These are phyloP conservation scores for Saturnispora sanitii DNA, from an alignment of 805 yeast genomes.

Conservation along the genomic window DNA sequence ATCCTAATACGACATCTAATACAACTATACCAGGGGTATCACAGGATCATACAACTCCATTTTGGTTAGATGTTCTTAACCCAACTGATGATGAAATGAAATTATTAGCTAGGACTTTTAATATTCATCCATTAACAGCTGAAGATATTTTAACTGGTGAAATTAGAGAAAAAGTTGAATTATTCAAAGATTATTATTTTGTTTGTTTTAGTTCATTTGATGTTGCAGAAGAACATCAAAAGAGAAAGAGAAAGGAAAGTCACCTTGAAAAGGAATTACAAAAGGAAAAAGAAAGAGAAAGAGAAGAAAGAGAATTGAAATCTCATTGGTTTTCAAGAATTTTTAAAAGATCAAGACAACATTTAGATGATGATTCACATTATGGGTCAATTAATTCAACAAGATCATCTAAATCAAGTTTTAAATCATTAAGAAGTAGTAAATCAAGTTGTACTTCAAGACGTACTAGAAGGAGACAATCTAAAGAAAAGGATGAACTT, in stretches of 20 bases:
- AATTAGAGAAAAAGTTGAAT: conserved; percentile 89
- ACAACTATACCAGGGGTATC: too few species aligned
- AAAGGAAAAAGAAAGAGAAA: conserved; percentile 15
- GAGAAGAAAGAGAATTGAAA: conserved; percentile 7
- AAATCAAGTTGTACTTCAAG: conserved; percentile 6
- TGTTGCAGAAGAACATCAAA: conserved; percentile 64
- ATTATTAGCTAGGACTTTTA: conserved; percentile 79
- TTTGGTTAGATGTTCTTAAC: conserved; percentile 88
- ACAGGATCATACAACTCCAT: too few species aligned
- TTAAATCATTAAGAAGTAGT: conserved; percentile 5
- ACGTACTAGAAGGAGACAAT: conserved; percentile 3
- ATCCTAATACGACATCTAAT: conserved; percentile 1
- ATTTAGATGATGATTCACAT: not conserved
- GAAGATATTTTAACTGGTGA: conserved; percentile 93
- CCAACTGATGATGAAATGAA: conserved; percentile 98
- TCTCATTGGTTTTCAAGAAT: conserved; percentile 10
- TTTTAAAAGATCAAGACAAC: not conserved
- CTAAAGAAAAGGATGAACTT: conserved; percentile 42
- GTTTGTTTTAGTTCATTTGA: conserved; percentile 83
- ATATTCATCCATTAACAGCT: conserved; percentile 91
- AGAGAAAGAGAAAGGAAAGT: conserved; percentile 20
- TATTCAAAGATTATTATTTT: conserved; percentile 82
- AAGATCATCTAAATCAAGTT: not conserved
- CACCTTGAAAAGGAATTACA: conserved; percentile 14
- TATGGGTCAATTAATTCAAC: conserved; percentile 3